Evolutionary conservation across 352 stramenopile genomes (phyloP).

Genomic region (Elongisporangium prolatum): DNA sequence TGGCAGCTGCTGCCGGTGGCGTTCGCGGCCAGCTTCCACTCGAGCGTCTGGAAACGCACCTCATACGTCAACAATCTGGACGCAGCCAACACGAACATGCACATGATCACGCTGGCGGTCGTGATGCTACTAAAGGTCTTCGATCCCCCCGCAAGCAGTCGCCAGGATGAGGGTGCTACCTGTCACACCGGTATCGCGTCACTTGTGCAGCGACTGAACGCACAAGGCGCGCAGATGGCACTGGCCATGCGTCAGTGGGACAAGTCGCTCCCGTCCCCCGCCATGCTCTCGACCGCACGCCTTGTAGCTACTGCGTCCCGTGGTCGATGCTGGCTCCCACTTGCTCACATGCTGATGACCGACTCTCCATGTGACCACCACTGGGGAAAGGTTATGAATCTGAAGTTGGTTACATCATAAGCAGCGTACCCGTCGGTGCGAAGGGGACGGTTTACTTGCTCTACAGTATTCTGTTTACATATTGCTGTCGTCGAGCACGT

Average conservation of each 20-base stretch:
- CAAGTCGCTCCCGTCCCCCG: not conserved
- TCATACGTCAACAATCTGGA: slow-evolving; percentile 25
- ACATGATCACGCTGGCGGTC: slow-evolving; percentile 38
- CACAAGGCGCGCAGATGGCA: not conserved
- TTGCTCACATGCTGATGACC: not conserved
- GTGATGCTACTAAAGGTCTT: slow-evolving; percentile 15
- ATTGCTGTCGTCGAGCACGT: not conserved
- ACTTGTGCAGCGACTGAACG: not conserved
- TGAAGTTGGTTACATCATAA: not conserved
- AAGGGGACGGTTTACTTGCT: not conserved
- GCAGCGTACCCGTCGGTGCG: not conserved
- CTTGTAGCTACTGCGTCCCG: not conserved
- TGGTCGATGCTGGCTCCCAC: not conserved
- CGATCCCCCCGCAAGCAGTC: not conserved
- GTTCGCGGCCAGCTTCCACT: slow-evolving; percentile 38
- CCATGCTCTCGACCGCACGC: not conserved
- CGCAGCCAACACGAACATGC: slow-evolving; percentile 44
- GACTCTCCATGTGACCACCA: not conserved
- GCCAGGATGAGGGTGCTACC: not conserved
- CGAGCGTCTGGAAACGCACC: slow-evolving; percentile 33
- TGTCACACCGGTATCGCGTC: not conserved
- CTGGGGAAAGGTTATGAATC: not conserved
- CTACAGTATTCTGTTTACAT: not conserved
- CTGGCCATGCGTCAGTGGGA: not conserved
- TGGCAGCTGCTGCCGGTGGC: slow-evolving; percentile 41